These are phyloP conservation scores for Sorghum bicolor DNA, from an alignment of 176 grass and related monocot genomes.

Conservation along the genomic window Sorghum_bicolor_NCBIv3 NC_012876.2:15931001-15931500, in stretches of 20 bases:
- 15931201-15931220: slow-evolving; percentile 4
- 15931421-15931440: not conserved
- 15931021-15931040: slow-evolving; percentile 33
- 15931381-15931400: slow-evolving; percentile 7
- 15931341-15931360: not conserved
- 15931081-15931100: not conserved
- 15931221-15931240: slow-evolving; percentile 24
- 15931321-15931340: slow-evolving; percentile 45
- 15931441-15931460: not conserved
- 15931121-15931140: not conserved
- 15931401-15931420: not conserved
- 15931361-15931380: slow-evolving; percentile 18
- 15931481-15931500: slow-evolving; percentile 1
- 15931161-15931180: not conserved
- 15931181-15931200: not conserved
- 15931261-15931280: slow-evolving; percentile 16
- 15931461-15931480: not conserved
- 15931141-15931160: not conserved
- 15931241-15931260: not conserved
- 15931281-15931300: not conserved
- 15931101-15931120: slow-evolving; percentile 39
- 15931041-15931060: slow-evolving; percentile 11
- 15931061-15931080: slow-evolving; percentile 3
- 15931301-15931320: slow-evolving; percentile 37
- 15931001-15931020: not conserved